Evolutionary conservation across 2,329 filamentous ascomycete genomes (phyloP), one percentile per base, ranked within the genome.

Genomic region (Neoarthrinium moseri): DNA sequence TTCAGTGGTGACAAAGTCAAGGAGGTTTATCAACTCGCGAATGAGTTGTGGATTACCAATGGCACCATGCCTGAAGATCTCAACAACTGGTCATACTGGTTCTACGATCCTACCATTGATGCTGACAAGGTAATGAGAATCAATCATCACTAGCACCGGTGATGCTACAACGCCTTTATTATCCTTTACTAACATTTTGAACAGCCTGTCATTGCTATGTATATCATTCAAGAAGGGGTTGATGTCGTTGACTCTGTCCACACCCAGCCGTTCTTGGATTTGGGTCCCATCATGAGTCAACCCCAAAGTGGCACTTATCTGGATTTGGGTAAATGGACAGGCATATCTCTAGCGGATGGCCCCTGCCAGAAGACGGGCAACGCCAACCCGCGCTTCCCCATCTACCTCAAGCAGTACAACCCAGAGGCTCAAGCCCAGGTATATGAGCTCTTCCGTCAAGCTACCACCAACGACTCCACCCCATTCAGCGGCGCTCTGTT

Each of bases 1-100:
- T 53, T 33, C 20, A 45, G 41, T 8, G 38, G 46, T 5, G 51
- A 53, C 7, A 48, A 53, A 36, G 43, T 53, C 7, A 46, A 53
- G 34, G 20, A 35, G n/a, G 12, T 53, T 2, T 53, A 51, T 24
- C 26, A 34, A 1, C 18, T 34, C 2, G 20, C 41, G 5, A 49
- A 53, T 13, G 29, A 43, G 38, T 18, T 24, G 13, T 24, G 20
- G 21, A 23, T 39, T 12, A 29, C 17, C 23, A 29, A 41, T 15
- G 23, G 38, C 3, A 41, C 38, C 7, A 17, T 18, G 38, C 42
- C 45, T 27, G 27, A 42, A 13, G 24, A 46, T 32, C 11, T 49
- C 39, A 20, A 41, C 37, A n/a, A 48, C 33, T 39, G 29, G 32
- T 23, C 32, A 3, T 43, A 29, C 33, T 47, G 30, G 11, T 24